Evolutionary conservation across 257 asterid genomes (phyloP).

Genomic region (Lavandula angustifolia): DNA sequence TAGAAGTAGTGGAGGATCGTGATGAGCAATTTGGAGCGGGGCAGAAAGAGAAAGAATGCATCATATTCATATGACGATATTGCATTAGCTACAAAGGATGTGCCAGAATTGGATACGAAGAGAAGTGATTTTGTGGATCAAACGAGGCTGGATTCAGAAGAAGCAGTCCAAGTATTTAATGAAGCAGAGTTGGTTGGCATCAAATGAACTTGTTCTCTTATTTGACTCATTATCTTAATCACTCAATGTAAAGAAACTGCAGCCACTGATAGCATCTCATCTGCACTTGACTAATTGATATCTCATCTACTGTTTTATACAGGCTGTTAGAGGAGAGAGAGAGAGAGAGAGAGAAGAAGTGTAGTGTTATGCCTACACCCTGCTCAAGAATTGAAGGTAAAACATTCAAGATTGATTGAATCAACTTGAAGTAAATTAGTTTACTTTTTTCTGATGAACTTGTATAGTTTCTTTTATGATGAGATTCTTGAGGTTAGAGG

Average conservation of each 20-base stretch:
- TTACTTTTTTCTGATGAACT: background rate
- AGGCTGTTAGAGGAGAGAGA: conserved; percentile 98
- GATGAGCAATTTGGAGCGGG: too few species aligned
- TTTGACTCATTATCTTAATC: too few species aligned
- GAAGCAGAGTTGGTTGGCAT: too few species aligned
- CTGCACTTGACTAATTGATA: background rate
- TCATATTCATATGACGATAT: too few species aligned
- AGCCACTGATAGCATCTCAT: background rate
- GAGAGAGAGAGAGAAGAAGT: conserved; percentile 96
- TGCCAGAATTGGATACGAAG: too few species aligned
- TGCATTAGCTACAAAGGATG: too few species aligned
- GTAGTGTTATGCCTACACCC: conserved; percentile 90
- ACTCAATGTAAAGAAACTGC: conserved; percentile 7
- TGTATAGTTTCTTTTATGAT: conserved; percentile 45
- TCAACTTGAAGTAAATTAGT: background rate
- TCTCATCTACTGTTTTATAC: conserved; percentile 6
- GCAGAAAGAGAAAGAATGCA: too few species aligned
- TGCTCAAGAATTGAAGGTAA: conserved; percentile 77
- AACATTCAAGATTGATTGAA: background rate
- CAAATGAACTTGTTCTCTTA: background rate
- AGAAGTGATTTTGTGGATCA: too few species aligned
- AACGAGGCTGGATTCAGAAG: too few species aligned
- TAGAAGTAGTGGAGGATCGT: too few species aligned
- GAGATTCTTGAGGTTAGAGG: conserved; percentile 92
- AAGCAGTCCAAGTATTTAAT: conserved; percentile 7